Conservation (phyloP, 306 rosid genomes). For the Amphicarpaea edgeworthii region DNA sequence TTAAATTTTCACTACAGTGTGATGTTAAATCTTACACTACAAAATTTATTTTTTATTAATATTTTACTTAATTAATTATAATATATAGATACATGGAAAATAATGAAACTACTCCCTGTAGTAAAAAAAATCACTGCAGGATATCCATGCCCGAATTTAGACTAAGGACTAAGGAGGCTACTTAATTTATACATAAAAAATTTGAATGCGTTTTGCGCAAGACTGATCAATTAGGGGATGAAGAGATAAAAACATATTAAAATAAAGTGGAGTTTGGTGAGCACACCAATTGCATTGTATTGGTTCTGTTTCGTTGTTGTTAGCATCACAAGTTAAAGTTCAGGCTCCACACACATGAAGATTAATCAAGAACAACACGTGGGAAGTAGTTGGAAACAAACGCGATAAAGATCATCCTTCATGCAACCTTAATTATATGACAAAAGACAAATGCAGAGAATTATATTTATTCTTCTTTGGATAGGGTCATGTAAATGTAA, state of each 20-base stretch:
- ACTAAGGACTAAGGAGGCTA: not conserved
- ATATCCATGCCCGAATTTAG: too few relatives aligned
- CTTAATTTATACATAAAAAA: not conserved
- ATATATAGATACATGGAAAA: too few relatives aligned
- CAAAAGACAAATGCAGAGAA: not conserved
- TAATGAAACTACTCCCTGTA: too few relatives aligned
- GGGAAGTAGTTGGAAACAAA: not conserved
- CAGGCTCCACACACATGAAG: not conserved
- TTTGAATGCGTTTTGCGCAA: not conserved
- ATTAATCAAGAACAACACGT: slow-evolving; percentile 20
- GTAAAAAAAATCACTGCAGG: too few relatives aligned
- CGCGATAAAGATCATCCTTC: not conserved
- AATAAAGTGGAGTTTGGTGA: not conserved
- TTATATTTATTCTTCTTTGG: not conserved
- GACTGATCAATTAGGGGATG: not conserved
- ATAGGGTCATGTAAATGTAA: too few relatives aligned
- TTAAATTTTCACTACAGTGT: too few relatives aligned
- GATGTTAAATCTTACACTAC: too few relatives aligned
- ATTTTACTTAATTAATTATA: too few relatives aligned
- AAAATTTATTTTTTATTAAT: too few relatives aligned
- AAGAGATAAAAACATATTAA: not conserved
- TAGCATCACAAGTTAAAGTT: not conserved
- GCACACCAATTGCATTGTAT: slow-evolving; percentile 20
- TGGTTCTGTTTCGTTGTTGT: not conserved
- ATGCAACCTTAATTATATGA: slow-evolving; percentile 20